These are phyloP conservation scores for Hypoxylon subgilvum DNA, from an alignment of 495 filamentous ascomycete genomes.

Conservation along the genomic window DNA sequence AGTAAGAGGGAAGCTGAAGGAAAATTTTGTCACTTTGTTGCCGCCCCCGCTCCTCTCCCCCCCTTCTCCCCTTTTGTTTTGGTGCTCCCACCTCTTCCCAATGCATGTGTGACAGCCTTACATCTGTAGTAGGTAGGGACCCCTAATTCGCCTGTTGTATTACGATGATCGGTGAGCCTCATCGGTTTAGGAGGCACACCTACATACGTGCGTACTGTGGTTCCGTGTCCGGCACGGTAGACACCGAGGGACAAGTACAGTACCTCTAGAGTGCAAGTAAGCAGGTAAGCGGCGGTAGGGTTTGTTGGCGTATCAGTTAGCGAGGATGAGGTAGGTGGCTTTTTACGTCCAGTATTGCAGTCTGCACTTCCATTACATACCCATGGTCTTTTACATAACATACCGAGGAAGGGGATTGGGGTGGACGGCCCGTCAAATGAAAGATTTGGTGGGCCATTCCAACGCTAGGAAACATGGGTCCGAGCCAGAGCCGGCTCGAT, in stretches of 20 bases:
- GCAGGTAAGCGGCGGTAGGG: too few species aligned
- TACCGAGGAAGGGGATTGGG: slow-evolving; percentile 35
- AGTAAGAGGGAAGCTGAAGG: slow-evolving; percentile 13
- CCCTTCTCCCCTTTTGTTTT: background rate
- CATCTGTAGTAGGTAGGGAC: too few species aligned
- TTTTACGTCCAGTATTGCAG: too few species aligned
- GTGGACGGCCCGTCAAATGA: slow-evolving; percentile 34
- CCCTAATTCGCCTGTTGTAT: background rate
- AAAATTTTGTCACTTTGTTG: slow-evolving; percentile 2
- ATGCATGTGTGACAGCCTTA: background rate
- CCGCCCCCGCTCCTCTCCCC: background rate
- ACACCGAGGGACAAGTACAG: too few species aligned
- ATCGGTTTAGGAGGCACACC: slow-evolving; percentile 5
- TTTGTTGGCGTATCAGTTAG: too few species aligned
- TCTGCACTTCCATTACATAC: too few species aligned
- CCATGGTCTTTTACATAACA: too few species aligned
- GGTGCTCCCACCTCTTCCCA: too few species aligned
- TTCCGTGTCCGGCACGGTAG: too few species aligned
- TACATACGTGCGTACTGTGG: background rate
- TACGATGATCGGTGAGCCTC: slow-evolving; percentile 20
- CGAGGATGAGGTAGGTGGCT: too few species aligned
- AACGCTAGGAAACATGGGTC: slow-evolving; percentile 23
- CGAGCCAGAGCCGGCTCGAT: slow-evolving; percentile 21
- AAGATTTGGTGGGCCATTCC: slow-evolving; percentile 32
- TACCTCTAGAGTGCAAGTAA: too few species aligned